Evolutionary conservation across 805 yeast genomes (phyloP).

Genomic region (Yarrowia alimentaria): DNA sequence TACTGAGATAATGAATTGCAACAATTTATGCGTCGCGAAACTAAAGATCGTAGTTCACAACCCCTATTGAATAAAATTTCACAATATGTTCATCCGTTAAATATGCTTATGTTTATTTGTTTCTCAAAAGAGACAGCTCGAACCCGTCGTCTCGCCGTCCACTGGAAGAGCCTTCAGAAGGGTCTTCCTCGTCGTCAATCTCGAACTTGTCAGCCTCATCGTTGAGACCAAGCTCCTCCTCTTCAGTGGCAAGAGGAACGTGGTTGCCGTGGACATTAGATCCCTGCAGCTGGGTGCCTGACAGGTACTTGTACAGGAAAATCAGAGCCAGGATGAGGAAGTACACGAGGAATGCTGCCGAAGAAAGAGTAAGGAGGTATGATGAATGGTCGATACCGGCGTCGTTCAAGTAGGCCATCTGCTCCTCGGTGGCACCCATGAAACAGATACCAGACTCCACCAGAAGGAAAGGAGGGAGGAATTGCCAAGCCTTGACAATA

Average conservation of each 20-base stretch:
- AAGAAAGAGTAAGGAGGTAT: constrained; percentile 65
- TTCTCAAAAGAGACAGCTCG: constrained; percentile 17
- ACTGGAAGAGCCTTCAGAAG: constrained; percentile 24
- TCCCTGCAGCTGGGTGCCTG: constrained; percentile 23
- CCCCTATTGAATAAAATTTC: no score
- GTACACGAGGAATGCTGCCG: constrained; percentile 71
- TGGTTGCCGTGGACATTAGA: constrained; percentile 7
- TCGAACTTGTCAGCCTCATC: constrained; percentile 20
- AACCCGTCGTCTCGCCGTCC: constrained; percentile 23
- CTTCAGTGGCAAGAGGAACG: constrained; percentile 19
- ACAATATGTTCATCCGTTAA: no score
- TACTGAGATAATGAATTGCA: no score
- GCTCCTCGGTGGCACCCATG: constrained; percentile 94
- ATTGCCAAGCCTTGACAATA: constrained; percentile 67
- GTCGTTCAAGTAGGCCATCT: constrained; percentile 63
- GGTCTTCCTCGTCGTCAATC: constrained; percentile 16
- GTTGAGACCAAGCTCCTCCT: constrained; percentile 20
- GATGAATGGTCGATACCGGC: constrained; percentile 84
- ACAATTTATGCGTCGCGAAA: no score
- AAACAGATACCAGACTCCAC: constrained; percentile 76
- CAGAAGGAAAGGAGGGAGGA: constrained; percentile 78
- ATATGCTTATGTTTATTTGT: neutral
- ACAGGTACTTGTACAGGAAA: constrained; percentile 53
- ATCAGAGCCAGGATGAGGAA: constrained; percentile 64
- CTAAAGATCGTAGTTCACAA: no score